Evolutionary conservation across 148 eudicot species (phyloP).

Genomic region (Vaccinium macrocarpon): DNA sequence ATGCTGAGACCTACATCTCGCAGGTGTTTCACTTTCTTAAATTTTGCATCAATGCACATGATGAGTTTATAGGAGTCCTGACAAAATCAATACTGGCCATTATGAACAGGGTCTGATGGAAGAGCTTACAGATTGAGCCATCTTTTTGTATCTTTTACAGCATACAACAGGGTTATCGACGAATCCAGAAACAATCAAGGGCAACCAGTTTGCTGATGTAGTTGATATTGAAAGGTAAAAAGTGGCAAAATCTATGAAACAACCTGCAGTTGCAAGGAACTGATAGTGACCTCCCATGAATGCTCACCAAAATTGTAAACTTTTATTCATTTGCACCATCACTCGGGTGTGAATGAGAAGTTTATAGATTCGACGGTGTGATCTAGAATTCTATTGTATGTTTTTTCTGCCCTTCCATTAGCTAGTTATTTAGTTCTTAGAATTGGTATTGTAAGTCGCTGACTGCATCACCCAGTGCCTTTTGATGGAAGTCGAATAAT

Average conservation of each 20-base stretch:
- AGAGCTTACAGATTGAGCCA: slow-evolving; percentile 63
- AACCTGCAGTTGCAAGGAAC: neutral
- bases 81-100: slow-evolving; percentile 10
- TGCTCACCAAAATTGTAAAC: neutral
- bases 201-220: neutral
- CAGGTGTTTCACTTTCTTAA: slow-evolving; percentile 40
- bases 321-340: neutral
- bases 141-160: neutral
- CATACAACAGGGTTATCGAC: neutral
- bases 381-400: neutral
- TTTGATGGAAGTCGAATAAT: neutral
- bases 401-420: neutral
- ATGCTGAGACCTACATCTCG: slow-evolving; percentile 88
- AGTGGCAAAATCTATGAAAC: neutral
- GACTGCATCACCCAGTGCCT: neutral
- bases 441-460: neutral
- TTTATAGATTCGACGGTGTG: neutral
- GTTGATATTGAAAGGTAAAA: neutral
- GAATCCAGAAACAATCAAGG: neutral
- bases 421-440: neutral
- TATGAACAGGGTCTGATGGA: slow-evolving; percentile 76
- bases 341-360: neutral
- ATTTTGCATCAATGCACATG: neutral
- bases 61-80: neutral
- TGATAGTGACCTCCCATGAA: neutral